Evolutionary conservation across 1,284 basidiomycete genomes (phyloP).

Genomic region (Laetiporus sulphureus): DNA sequence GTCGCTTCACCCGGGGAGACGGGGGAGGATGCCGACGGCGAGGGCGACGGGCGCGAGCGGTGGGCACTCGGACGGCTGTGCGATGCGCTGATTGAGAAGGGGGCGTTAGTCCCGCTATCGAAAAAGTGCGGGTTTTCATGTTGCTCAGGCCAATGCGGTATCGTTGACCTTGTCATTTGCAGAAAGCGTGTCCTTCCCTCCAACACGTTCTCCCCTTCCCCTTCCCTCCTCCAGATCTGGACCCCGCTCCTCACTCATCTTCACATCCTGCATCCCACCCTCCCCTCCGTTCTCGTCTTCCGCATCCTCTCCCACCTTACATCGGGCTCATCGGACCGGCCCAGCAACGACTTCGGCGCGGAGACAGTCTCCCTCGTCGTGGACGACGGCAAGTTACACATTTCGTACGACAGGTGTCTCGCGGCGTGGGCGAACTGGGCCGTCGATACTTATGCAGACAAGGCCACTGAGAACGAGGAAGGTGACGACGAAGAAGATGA

Average conservation of each 20-base stretch:
- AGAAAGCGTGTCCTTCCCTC: slow-evolving; percentile 55
- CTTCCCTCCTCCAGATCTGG: slow-evolving; percentile 61
- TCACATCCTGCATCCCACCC: slow-evolving; percentile 46
- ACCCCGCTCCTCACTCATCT: slow-evolving; percentile 60
- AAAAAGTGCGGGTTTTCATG: slow-evolving; percentile 53
- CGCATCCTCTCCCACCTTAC: slow-evolving; percentile 41
- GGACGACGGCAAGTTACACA: slow-evolving; percentile 18
- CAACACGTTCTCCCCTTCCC: slow-evolving; percentile 44
- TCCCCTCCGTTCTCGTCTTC: slow-evolving; percentile 46
- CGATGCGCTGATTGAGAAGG: slow-evolving; percentile 54
- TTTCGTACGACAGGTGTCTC: slow-evolving; percentile 50
- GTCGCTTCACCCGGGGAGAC: slow-evolving; percentile 43
- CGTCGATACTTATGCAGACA: slow-evolving; percentile 34
- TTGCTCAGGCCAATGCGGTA: slow-evolving; percentile 3
- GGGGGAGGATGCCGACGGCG: slow-evolving; percentile 34
- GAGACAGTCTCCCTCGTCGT: slow-evolving; percentile 13
- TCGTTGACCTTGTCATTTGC: slow-evolving; percentile 8
- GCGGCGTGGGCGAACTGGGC: slow-evolving; percentile 66
- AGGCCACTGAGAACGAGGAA: slow-evolving; percentile 20
- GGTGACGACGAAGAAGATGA: slow-evolving; percentile 6
- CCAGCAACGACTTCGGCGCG: slow-evolving; percentile 4
- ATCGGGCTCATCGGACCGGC: slow-evolving; percentile 6
- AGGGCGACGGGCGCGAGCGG: slow-evolving; percentile 43
- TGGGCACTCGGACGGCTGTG: slow-evolving; percentile 68
- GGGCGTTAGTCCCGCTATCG: slow-evolving; percentile 69